Evolutionary conservation across 2,329 filamentous ascomycete genomes (phyloP), one percentile per base, ranked within the genome.

Genomic region (Aureobasidium sp.): DNA sequence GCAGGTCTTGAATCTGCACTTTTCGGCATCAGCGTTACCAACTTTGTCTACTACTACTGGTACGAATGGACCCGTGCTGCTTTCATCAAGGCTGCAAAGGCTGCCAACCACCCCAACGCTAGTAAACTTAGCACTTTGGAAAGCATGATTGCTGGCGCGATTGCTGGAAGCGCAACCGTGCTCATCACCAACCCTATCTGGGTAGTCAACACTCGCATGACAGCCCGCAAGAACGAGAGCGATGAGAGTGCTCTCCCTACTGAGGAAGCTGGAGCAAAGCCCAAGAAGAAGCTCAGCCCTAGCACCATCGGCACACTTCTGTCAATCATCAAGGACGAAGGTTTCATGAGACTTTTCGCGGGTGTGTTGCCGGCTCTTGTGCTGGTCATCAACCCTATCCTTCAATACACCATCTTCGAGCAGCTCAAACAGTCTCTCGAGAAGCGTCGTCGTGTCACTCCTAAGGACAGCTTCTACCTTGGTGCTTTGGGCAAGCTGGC

Each of bases 11-110:
- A 96, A 75, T 95, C 90, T 65, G 94, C 94, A 57, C 82, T 99
- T 50, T 97, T 99, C 76, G 94, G 94, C 74, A 97, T 99, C 80
- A 94, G 89, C 76, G 87, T 99, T 69, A 99, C 94, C 70, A 99
- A 99, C 81, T 99, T 99, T 74, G 93, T 99, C 52, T 99, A 99
- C 82, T 99, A 99, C 80, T 99, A 97, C 82, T 99, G 90, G 81
- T 99, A 97, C 77, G 94, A 99, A 79, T 99, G 91, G 90, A 94
- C 91, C 66, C 87, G 92, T 63, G 83, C 88, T 56, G 88, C 88
- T 46, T 64, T 63, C 62, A 60, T 65, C 51, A 84, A 78, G 65
- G 51, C 66, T 27, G 62, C 66, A 32, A 27, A 57, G 39, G 17
- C 65, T 39, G 41, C 58, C 39, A 61, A 63, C 41, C 46, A 64